phyloP scores from a whole-genome alignment of 208 protist species.

The Crithidia mellificae region DNA sequence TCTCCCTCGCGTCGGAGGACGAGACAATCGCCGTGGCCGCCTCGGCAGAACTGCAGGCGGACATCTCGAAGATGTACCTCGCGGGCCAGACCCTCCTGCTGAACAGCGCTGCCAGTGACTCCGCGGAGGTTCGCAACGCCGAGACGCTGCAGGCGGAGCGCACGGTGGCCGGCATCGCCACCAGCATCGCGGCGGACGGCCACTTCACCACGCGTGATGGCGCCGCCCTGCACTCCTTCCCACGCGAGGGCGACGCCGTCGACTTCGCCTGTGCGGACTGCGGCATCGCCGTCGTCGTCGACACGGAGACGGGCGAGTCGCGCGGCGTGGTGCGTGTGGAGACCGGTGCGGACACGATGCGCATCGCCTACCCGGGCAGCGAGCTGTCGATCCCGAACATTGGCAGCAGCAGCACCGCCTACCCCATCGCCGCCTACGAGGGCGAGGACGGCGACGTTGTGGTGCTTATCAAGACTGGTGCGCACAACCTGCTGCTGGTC shows the following conservation, averaged over 20 bases:
- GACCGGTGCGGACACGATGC: conserved; percentile 11
- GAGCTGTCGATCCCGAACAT: conserved; percentile 15
- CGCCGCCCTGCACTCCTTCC: conserved; percentile 16
- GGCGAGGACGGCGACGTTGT: conserved; percentile 24
- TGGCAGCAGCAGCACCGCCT: conserved; percentile 27
- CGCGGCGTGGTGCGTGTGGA: conserved; percentile 30
- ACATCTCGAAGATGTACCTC: conserved; percentile 27
- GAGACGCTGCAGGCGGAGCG: conserved; percentile 19
- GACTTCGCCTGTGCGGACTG: conserved; percentile 27
- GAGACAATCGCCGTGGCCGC: conserved; percentile 29
- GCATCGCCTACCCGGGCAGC: conserved; percentile 26
- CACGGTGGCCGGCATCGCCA: conserved; percentile 22
- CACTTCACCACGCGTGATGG: conserved; percentile 36
- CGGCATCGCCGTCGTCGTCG: conserved; percentile 23
- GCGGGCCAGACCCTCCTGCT: conserved; percentile 22
- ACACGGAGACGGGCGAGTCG: conserved; percentile 18
- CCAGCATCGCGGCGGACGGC: conserved; percentile 28
- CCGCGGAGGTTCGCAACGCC: conserved; percentile 20
- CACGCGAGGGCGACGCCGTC: conserved; percentile 2
- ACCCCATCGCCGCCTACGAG: conserved; percentile 39
- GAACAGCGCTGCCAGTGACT: conserved; percentile 6
- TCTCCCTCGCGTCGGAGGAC: conserved; percentile 40
- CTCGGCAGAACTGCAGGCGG: conserved; percentile 1
- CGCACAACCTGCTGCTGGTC: conserved; percentile 66
- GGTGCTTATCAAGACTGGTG: conserved; percentile 55